Evolutionary conservation across 176 grass and related monocot genomes (phyloP), one percentile per base, ranked within the genome.

Genomic region (Eleusine indica): DNA sequence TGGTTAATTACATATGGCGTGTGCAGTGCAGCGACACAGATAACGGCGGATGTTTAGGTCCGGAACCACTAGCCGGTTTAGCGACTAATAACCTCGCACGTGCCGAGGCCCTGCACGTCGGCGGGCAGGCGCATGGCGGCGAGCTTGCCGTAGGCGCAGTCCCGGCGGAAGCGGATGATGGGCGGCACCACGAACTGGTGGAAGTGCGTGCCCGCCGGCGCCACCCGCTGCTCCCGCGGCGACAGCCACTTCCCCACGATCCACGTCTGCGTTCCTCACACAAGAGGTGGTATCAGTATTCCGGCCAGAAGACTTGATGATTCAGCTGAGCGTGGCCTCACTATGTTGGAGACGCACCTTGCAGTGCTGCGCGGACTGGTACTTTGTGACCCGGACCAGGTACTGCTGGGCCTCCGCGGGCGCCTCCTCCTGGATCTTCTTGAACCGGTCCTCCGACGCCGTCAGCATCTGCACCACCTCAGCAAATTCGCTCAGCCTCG

Each of bases 151-250:
- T 94, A 94, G 29, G 89, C 91, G 88, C 92, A 94, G 53, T 94
- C 89, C 3, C 89, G 52, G 7, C 89, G 85, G 69, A 91, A 94
- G 30, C 71, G 53, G 54, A 91, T 84, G 62, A 89, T 69, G 2
- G 86, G 92, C 5, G 92, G 89, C 25, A 94, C 92, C 32, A 94
- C 89, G 67, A 94, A 94, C 68, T 91, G 92, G 81, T 94, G 86
- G 83, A 94, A 91, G 76, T 91, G 88, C 19, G 89, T 94, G 12
- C 92, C 92, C 44, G 86, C 63, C 21, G 89, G 80, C 15, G 92
- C 86, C 80, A 89, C 89, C 57, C 6, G 52, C 47, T 94, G 92
- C 47, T 94, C 83, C 57, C 35, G 41, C 21, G 80, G 83, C n/a
- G 83, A 78, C 28, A 91, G 54, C 92, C 92, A 94, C 82, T 94